Evolutionary conservation across 108 stramenopile species (phyloP).

Genomic region (Nitzschia putrida): DNA sequence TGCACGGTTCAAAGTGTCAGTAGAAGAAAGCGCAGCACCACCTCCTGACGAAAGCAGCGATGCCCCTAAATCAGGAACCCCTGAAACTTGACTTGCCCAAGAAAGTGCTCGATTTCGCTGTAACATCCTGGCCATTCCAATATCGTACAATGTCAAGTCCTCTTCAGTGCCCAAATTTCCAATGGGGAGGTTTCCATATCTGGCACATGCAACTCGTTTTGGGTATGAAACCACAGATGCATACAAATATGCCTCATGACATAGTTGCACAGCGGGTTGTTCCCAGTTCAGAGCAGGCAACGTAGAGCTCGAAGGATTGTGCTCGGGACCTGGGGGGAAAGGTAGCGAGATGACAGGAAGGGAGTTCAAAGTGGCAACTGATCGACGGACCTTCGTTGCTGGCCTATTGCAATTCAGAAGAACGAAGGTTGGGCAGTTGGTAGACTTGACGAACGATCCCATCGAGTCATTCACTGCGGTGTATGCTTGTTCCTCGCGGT

Average conservation of each 20-base stretch:
- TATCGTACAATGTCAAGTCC: constrained; percentile 76
- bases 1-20: constrained; percentile 13
- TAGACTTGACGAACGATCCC: constrained; percentile 61
- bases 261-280: constrained; percentile 77
- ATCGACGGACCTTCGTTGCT: constrained; percentile 53
- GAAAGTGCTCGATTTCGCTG: constrained; percentile 81
- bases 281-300: constrained; percentile 94
- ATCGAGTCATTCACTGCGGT: constrained; percentile 75
- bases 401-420: constrained; percentile 67
- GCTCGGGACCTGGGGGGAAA: constrained; percentile 81
- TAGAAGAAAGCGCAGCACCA: constrained; percentile 26
- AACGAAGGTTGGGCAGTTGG: constrained; percentile 87
- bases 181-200: constrained; percentile 90
- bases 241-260: constrained; percentile 77
- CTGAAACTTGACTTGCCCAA: constrained; percentile 88
- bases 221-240: constrained; percentile 84
- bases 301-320: constrained; percentile 72
- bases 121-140: constrained; percentile 75
- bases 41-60: constrained; percentile 44
- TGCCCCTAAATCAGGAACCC: constrained; percentile 89
- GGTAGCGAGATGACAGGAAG: constrained; percentile 84
- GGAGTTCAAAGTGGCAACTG: constrained; percentile 78
- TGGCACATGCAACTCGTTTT: constrained; percentile 72
- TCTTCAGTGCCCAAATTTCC: constrained; percentile 90
- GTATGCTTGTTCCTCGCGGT: constrained; percentile 62